Percentiles rank a stretch among this genome's conserved stretches.
phyloP scores from a whole-genome alignment of 2,329 filamentous ascomycete genomes.

The Apiospora aurea region DNA sequence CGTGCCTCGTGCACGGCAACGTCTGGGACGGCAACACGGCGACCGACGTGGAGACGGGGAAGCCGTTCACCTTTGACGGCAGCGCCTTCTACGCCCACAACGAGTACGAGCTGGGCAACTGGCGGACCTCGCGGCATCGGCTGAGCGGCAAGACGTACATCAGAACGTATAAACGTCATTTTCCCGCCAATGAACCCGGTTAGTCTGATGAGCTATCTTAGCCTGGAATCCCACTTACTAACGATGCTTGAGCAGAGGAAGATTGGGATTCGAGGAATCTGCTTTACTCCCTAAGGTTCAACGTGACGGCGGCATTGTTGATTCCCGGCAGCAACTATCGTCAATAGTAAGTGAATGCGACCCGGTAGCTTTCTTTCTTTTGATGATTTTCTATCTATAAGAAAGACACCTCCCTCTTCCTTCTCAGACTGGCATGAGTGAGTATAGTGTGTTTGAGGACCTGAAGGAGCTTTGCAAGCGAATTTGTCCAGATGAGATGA shows the following conservation, averaged over 20 bases:
- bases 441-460: slow-evolving; percentile 23
- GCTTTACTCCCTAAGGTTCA: slow-evolving; percentile 37
- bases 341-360: not conserved
- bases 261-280: slow-evolving; percentile 40
- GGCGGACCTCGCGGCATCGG: slow-evolving; percentile 30
- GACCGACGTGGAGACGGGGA: slow-evolving; percentile 37
- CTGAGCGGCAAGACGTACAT: slow-evolving; percentile 33
- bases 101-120: slow-evolving; percentile 41
- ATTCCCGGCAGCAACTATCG: slow-evolving; percentile 25
- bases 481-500: too few relatives aligned
- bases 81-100: slow-evolving; percentile 44
- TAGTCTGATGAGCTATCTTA: not conserved
- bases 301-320: slow-evolving; percentile 30
- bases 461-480: not conserved
- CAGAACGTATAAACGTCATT: slow-evolving; percentile 31
- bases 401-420: too few relatives aligned
- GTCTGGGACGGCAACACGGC: slow-evolving; percentile 45
- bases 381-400: too few relatives aligned
- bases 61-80: slow-evolving; percentile 43
- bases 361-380: too few relatives aligned
- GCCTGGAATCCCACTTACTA: too few relatives aligned
- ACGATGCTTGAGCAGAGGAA: slow-evolving; percentile 30
- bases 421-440: too few relatives aligned
- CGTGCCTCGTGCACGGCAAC: slow-evolving; percentile 43
- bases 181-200: slow-evolving; percentile 33